Percentiles rank a stretch among this genome's conserved stretches.
phyloP scores from a whole-genome alignment of 2,329 filamentous ascomycete species.

The Sporothrix variecibatus region DNA sequence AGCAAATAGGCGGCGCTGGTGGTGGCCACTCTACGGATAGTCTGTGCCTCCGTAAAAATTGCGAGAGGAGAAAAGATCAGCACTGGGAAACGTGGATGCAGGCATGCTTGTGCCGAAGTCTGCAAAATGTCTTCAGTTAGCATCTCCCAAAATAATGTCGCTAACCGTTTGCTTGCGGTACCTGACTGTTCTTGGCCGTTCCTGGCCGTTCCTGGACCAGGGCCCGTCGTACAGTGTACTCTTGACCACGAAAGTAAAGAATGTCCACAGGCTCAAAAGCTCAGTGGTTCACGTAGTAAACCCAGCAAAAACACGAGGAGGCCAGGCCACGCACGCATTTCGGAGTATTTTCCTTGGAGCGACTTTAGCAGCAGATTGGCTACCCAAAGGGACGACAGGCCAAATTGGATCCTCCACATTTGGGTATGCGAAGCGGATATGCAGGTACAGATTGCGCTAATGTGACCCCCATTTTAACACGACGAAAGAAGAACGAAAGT shows the following conservation, averaged over 20 bases:
- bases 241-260: neutral
- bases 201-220: conserved; percentile 14
- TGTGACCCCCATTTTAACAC: neutral
- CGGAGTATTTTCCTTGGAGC: neutral
- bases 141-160: neutral
- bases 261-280: neutral
- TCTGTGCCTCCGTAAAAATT: neutral
- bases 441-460: conserved; percentile 25
- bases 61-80: neutral
- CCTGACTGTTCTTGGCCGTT: neutral
- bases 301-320: neutral
- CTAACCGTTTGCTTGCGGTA: neutral
- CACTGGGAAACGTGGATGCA: neutral
- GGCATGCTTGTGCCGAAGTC: neutral
- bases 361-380: conserved; percentile 14
- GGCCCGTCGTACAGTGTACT: neutral
- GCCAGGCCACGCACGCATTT: conserved; percentile 2
- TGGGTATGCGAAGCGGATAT: conserved; percentile 20
- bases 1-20: neutral
- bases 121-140: neutral
- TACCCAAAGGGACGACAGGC: neutral
- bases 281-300: too few relatives aligned
- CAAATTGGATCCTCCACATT: conserved; percentile 15
- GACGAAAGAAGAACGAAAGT: neutral
- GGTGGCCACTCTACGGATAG: neutral